Percentiles rank a stretch among this genome's conserved stretches.
phyloP scores from a whole-genome alignment of 768 basidiomycete genomes.

The Hygrocybe coccinea region DNA sequence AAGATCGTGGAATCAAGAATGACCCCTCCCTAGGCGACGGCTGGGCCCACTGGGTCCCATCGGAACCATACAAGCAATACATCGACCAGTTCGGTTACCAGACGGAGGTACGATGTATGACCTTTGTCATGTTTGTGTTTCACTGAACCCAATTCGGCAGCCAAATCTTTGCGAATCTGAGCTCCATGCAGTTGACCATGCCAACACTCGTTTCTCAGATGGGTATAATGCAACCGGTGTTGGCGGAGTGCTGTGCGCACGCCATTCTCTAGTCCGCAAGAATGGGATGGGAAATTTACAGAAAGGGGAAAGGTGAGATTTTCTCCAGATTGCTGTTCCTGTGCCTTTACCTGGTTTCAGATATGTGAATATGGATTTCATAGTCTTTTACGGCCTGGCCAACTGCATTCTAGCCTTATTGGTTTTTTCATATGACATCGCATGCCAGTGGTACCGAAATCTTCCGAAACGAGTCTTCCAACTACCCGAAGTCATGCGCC shows the following conservation, averaged over 20 bases:
- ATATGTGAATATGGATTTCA: conserved; percentile 30
- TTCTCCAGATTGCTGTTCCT: background rate
- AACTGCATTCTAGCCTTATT: too few relatives aligned
- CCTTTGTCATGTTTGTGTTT: background rate
- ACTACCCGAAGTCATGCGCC: conserved; percentile 3
- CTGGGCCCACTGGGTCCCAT: conserved; percentile 18
- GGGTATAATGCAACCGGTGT: conserved; percentile 26
- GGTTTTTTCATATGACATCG: conserved; percentile 29
- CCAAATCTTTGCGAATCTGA: conserved; percentile 12
- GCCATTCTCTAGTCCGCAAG: conserved; percentile 28
- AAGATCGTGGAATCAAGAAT: conserved; percentile 20
- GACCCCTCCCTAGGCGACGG: conserved; percentile 17
- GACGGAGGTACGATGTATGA: conserved; percentile 9
- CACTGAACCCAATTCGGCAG: background rate
- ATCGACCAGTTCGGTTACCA: conserved; percentile 6
- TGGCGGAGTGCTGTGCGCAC: conserved; percentile 25
- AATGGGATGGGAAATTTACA: conserved; percentile 29
- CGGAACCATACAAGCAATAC: conserved; percentile 8
- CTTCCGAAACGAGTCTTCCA: background rate
- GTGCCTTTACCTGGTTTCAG: conserved; percentile 9
- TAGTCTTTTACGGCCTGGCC: conserved; percentile 17
- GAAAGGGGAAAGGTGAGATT: conserved; percentile 29
- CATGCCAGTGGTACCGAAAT: conserved; percentile 19
- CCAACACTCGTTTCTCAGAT: conserved; percentile 3
- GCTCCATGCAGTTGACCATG: conserved; percentile 10